phyloP scores from a whole-genome alignment of 805 yeast species.

The Candida boidinii region DNA sequence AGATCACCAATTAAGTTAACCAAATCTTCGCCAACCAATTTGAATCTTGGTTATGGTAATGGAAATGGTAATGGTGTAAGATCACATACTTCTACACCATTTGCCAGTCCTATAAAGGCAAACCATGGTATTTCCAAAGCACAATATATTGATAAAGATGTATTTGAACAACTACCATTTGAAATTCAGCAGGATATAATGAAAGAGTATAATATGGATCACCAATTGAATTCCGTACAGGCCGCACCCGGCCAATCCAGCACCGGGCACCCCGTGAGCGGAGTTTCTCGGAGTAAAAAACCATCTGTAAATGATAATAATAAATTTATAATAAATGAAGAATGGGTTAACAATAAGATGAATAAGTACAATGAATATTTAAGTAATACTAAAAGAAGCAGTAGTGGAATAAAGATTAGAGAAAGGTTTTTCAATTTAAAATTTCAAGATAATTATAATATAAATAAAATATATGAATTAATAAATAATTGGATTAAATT shows the following conservation, averaged over 20 bases:
- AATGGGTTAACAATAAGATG: not conserved
- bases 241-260: not conserved
- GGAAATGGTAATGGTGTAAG: no score
- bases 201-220: not conserved
- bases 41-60: no score
- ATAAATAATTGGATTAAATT: slow-evolving; percentile 17
- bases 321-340: no score
- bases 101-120: no score
- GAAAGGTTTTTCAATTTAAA: not conserved
- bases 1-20: slow-evolving; percentile 8
- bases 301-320: slow-evolving; percentile 5
- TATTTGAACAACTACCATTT: not conserved
- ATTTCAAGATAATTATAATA: slow-evolving; percentile 18
- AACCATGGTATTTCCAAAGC: no score
- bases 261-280: not conserved
- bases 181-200: not conserved
- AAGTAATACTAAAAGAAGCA: not conserved
- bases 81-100: no score
- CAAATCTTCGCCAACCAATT: not conserved
- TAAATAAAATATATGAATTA: slow-evolving; percentile 6
- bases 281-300: not conserved
- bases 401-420: not conserved
- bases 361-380: not conserved
- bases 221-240: not conserved
- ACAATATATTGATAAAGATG: not conserved